A percentile compares a stretch with the other conserved stretches of the same genome.
Conservation (phyloP, 2,329 filamentous ascomycete species). For the Exutisphaerella laricina region DNA sequence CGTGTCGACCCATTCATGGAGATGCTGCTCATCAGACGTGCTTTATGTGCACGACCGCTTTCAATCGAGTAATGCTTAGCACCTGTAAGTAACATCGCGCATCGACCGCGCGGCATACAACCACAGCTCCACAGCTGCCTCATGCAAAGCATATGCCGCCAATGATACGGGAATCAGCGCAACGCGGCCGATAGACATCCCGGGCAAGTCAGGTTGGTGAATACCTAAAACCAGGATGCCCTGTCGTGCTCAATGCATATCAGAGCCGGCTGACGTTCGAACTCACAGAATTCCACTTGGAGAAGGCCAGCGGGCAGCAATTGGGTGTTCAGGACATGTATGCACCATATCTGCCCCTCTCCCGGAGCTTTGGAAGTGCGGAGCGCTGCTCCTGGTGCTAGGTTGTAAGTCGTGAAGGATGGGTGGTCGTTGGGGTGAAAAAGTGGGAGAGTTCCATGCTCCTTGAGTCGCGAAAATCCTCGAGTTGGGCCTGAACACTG, state of each 20-base stretch:
- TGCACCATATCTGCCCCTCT: slow-evolving; percentile 1
- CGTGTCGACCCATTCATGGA: no score
- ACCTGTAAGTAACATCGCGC: background rate
- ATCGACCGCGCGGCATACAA: slow-evolving; percentile 3
- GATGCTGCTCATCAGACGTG: no score
- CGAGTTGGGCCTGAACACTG: no score
- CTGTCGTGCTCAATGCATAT: background rate
- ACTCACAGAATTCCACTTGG: background rate
- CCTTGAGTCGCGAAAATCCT: background rate
- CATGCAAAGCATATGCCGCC: slow-evolving; percentile 1
- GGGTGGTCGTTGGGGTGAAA: background rate
- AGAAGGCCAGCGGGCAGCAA: background rate
- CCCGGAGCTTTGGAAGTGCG: no score
- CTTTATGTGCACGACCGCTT: no score
- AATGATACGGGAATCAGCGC: background rate
- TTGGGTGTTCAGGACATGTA: background rate
- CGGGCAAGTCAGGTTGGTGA: background rate
- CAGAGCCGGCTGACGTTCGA: slow-evolving; percentile 5
- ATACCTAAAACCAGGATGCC: slow-evolving; percentile 7
- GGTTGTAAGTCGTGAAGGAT: background rate
- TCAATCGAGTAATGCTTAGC: background rate
- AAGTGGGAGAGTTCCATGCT: background rate
- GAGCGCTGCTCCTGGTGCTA: no score
- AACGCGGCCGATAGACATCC: background rate
- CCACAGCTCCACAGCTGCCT: background rate